Base-by-base conservation (phyloP, 2,329 filamentous ascomycete species). In the Fusarium chuoi region DNA sequence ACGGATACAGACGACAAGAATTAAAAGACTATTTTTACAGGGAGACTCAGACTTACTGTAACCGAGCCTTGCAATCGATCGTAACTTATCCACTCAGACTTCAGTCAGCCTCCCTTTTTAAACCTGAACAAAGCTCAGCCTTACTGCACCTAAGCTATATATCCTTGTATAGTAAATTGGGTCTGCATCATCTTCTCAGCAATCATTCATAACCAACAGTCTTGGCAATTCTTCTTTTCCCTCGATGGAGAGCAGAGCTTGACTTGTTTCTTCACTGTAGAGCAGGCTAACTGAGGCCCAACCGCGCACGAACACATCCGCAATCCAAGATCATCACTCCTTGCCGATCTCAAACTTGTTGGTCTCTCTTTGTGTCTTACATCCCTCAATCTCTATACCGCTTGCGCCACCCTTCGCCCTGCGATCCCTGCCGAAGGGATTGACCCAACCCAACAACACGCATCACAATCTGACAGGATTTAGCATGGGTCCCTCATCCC, bases 91-190 rank as follows among this genome's bases (percentile, higher is more conserved):
- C 65, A 68, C 52, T 66, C 26, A 36, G n/a, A 49, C 33, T 49
- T n/a, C 56, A 41, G 57, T 55, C 65, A 60, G 66, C 68, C 66
- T 70, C 46, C 59, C 60, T 60, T 58, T 58, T 38, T 33, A 20
- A 24, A 51, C 49, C 18, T 52, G n/a, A 52, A 51, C 51, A 28
- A 42, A 26, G 46, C 71, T 74, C 71, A 75, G 71, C 71, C 71
- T 75, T 74, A 74, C 69, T 58, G 56, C 49, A 54, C 28, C 42
- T 52, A 26, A 48, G 51, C 33, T 26, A 54, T 46, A 39, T 39
- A 66, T 26, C 67, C 59, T 33, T 64, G 68, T 46, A 38, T 22
- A 30, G 48, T 63, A 55, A 48, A 59, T 48, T 52, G 46, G 64
- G 51, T n/a, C 68, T 26, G 38, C 20, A 44, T 55, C 46, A 52